phyloP scores from a whole-genome alignment of 345 rosid genomes.

The Populus davidiana region DNA sequence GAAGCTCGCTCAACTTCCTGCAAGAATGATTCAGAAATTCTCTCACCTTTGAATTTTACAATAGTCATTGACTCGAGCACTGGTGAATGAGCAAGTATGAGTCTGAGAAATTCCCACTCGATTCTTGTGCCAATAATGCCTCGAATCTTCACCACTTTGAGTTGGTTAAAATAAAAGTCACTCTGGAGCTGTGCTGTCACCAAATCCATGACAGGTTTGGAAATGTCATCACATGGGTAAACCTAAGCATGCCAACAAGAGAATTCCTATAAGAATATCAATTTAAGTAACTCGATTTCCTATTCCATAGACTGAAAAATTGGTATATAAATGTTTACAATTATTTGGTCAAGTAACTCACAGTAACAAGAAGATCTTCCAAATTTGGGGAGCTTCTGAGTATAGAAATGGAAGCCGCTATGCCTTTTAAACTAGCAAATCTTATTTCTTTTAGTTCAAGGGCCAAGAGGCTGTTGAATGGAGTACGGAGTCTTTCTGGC shows the following conservation, averaged over 20 bases:
- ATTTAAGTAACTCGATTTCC: background rate
- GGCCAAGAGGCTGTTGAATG: conserved; percentile 9
- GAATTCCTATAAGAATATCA: background rate
- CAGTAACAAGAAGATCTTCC: conserved; percentile 24
- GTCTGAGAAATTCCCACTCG: conserved; percentile 27
- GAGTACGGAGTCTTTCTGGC: conserved; percentile 17
- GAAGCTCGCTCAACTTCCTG: conserved; percentile 25
- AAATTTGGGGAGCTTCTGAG: conserved; percentile 32
- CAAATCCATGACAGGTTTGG: conserved; percentile 18
- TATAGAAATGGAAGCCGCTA: conserved; percentile 11
- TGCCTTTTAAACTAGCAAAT: conserved; percentile 15
- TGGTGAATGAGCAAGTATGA: conserved; percentile 27
- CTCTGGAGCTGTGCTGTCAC: conserved; percentile 4
- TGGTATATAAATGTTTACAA: background rate
- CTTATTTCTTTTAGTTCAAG: conserved; percentile 24
- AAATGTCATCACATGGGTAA: background rate
- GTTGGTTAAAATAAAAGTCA: conserved; percentile 17
- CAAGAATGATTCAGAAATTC: conserved; percentile 18
- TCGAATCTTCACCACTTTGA: conserved; percentile 23
- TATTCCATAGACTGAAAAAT: background rate
- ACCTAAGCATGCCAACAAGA: conserved; percentile 4
- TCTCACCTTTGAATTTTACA: conserved; percentile 15
- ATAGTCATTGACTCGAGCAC: conserved; percentile 24
- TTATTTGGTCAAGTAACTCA: conserved; percentile 3
- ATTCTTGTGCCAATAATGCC: conserved; percentile 18